These are phyloP conservation scores for Talaromyces liani DNA, from an alignment of 495 filamentous ascomycete genomes.

Conservation along the genomic window DNA sequence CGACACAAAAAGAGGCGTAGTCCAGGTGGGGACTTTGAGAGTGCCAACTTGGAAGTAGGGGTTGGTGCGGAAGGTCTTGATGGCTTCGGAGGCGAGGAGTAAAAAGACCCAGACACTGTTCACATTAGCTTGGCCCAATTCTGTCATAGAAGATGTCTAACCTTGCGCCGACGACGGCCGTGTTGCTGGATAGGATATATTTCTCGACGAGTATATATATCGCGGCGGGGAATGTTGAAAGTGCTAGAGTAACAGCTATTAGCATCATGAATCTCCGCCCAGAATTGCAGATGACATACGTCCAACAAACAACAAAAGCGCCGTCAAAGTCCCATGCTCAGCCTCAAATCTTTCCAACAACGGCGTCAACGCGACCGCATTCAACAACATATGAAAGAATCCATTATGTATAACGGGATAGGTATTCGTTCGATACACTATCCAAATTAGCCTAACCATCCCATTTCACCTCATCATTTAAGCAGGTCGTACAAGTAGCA, in stretches of 20 bases:
- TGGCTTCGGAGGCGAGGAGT: slow-evolving; percentile 72
- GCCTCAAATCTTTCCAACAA: slow-evolving; percentile 86
- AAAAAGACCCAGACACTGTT: slow-evolving; percentile 84
- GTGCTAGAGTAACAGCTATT: slow-evolving; percentile 41
- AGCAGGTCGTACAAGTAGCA: slow-evolving; percentile 50
- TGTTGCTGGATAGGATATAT: slow-evolving; percentile 55
- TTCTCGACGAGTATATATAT: slow-evolving; percentile 67
- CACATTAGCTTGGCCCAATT: neutral
- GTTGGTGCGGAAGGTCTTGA: slow-evolving; percentile 68
- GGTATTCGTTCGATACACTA: slow-evolving; percentile 90
- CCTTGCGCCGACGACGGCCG: slow-evolving; percentile 74
- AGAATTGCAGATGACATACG: slow-evolving; percentile 52
- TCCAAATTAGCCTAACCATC: neutral
- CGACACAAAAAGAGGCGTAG: slow-evolving; percentile 69
- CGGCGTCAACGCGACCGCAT: slow-evolving; percentile 70
- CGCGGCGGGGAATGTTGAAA: slow-evolving; percentile 70
- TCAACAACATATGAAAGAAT: slow-evolving; percentile 73
- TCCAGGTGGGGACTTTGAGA: slow-evolving; percentile 84
- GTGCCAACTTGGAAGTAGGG: slow-evolving; percentile 65
- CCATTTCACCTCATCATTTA: no score
- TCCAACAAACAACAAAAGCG: slow-evolving; percentile 76
- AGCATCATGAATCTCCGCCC: slow-evolving; percentile 4
- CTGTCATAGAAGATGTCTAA: slow-evolving; percentile 30
- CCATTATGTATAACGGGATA: slow-evolving; percentile 82
- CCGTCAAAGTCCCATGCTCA: slow-evolving; percentile 86